Evolutionary conservation across 352 stramenopile genomes (phyloP).

Genomic region (Pythium rishiriense): DNA sequence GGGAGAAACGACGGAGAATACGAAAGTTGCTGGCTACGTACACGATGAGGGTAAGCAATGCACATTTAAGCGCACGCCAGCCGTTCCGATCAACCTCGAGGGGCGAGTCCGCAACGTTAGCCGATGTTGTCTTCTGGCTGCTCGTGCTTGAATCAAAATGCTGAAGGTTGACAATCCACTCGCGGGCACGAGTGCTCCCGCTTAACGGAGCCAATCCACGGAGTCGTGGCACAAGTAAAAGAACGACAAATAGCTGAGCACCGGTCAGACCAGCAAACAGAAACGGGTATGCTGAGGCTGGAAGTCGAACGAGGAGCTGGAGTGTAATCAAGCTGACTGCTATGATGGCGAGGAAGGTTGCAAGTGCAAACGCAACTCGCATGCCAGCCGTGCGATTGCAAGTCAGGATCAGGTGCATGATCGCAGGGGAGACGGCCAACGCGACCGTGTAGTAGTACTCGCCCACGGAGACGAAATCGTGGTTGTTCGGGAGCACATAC

Average conservation of each 20-base stretch:
- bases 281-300: not conserved
- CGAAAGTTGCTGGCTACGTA: slow-evolving; percentile 27
- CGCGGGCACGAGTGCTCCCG: slow-evolving; percentile 7
- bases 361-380: slow-evolving; percentile 65
- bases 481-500: slow-evolving; percentile 74
- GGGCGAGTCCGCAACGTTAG: not conserved
- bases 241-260: slow-evolving; percentile 2
- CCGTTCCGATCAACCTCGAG: slow-evolving; percentile 16
- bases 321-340: slow-evolving; percentile 1
- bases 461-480: slow-evolving; percentile 82
- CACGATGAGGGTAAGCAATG: slow-evolving; percentile 28
- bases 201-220: slow-evolving; percentile 1
- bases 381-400: slow-evolving; percentile 56
- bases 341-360: slow-evolving; percentile 37
- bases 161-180: slow-evolving; percentile 13
- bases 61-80: slow-evolving; percentile 31
- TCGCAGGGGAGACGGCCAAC: slow-evolving; percentile 65
- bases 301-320: not conserved
- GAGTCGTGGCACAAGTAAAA: slow-evolving; percentile 7
- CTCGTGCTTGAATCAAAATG: slow-evolving; percentile 17
- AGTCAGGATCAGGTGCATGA: slow-evolving; percentile 59
- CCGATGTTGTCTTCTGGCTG: not conserved
- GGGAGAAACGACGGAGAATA: not conserved
- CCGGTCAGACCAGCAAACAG: not conserved
- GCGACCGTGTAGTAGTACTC: slow-evolving; percentile 86